Percentiles rank a stretch among this genome's conserved stretches.
Conservation (phyloP, 75 land plant species). For the Selaginella moellendorffii region DNA sequence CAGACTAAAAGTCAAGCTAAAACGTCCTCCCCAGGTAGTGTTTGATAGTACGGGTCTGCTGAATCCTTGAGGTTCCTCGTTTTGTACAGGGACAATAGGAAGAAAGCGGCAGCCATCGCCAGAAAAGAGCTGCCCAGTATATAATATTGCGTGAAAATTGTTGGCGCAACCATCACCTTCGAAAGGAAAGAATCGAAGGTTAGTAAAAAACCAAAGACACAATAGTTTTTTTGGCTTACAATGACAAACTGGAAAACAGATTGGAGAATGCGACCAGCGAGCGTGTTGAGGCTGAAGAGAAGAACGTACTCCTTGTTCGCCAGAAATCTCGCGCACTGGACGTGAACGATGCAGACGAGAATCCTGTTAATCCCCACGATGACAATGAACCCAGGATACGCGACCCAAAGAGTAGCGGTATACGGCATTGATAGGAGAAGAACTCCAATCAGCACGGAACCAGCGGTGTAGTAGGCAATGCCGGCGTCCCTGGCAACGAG, state of each 20-base stretch:
- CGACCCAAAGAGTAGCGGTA: background rate
- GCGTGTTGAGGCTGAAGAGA: background rate
- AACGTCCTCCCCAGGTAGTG: too few relatives aligned
- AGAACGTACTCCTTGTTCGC: background rate
- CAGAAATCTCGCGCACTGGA: background rate
- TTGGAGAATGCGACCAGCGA: background rate
- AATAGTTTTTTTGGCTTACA: background rate
- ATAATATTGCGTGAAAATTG: background rate
- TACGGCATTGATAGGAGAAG: background rate
- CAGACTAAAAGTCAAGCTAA: too few relatives aligned
- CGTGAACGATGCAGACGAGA: background rate
- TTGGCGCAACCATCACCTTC: background rate
- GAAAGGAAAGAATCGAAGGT: background rate
- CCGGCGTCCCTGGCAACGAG: constrained; percentile 10
- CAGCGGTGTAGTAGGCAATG: constrained; percentile 5
- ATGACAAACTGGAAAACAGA: background rate
- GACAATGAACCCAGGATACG: background rate
- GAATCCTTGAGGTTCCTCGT: background rate
- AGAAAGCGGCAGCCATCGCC: background rate
- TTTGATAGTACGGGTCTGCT: background rate
- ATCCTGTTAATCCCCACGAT: background rate
- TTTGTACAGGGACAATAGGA: background rate
- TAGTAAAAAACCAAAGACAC: background rate
- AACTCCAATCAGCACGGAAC: background rate
- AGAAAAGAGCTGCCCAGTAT: background rate